Base-by-base conservation (phyloP, 1,139 yeast species). In the Saccharomyces hybrid region DNA sequence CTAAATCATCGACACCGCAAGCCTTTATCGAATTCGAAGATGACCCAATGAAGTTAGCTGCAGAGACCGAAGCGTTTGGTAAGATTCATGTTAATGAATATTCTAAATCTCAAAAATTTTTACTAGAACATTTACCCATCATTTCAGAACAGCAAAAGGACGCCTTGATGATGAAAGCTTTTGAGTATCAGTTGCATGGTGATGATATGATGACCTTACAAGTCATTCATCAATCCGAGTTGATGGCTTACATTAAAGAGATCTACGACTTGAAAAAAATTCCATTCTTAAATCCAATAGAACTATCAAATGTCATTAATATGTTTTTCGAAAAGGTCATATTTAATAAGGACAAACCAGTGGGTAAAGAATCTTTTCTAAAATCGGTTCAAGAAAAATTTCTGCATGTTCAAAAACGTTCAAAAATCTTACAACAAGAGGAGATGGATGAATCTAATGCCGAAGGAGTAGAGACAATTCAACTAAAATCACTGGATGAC, bases 151-250 rank as follows among this genome's bases (percentile, higher is more conserved):
- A 82, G 57, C 98, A 93, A 67, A 90, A 91, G 67, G 99, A 95
- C 70, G 91, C 96, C 0, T 79, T 95, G 56, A 76, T 91, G 67
- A 91, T 93, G 96, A 84, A 85, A 27, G 96, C 98, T 0, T 95
- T 93, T 69, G 96, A 93, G 64, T 75, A 78, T 53, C 90, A 90
- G 68, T 76, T 91, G 57, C 81, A 78, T 8, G 85, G 83, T 16
- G 77, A 88, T 52, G 67, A 79, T 0, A 57, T 60, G 4, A 67
- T 71, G 13, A 82, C 91, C 1, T 78, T 77, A 59, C 85, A 81
- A 57, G 79, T 85, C 31, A 84, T 93, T 48, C 87, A 84, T 66
- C 95, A 89, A 66, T 85, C 96, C 1, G 79, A 89, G 61, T 72
- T 93, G 46, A 71, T 93, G 56, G 96, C 90, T 66, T 93, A 89